Base-by-base conservation (phyloP, 305 asterid genomes). In the Plantago lanceolata region DNA sequence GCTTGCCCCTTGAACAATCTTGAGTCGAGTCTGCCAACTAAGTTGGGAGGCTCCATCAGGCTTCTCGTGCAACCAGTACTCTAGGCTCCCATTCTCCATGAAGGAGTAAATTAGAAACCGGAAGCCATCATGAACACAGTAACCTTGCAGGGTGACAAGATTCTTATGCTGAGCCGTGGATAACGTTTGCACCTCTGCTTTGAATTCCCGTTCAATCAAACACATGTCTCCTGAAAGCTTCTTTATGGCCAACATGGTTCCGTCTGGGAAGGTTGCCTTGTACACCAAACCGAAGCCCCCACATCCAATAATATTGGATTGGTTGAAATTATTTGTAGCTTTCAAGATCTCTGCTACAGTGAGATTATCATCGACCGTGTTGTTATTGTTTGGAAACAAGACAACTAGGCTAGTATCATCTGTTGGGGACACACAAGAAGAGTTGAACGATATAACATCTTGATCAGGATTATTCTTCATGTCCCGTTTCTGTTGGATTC, bases 281-380 rank as follows among this genome's bases (percentile, higher is more conserved):
- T 84, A 93, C 12, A 93, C 99, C 90, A 93, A 57, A 19, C 99
- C 99, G 45, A 90, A 93, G 54, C 99, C 99, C 40, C 99, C 99
- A 71, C 99, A 88, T 24, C 99, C 99, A 19, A 93, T 73, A 61
- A 93, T 93, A 54, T 93, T 90, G 16, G 92, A 76, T 73, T 90
- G 99, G 84, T 79, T 88, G 83, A 93, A 93, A 73, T 84, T 80
- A 63, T 90, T 86, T 14, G 99, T 90, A 79, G 96, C 99, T 73
- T 81, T 86, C 81, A 85, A 35, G 66, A 93, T 79, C 65, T 93
- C 99, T 29, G 74, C 73, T 62, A 90, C 68, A 5, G 93, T 83
- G 72, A 93, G 85, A 69, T 86, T 95, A 80, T 77, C 80, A 47
- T 74, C 71, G 58, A 11, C 45, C 45, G 81, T 83, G 8, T 77